Percentiles rank a stretch among this genome's conserved stretches.
Evolutionary conservation across 306 rosid species (phyloP).

Genomic region (Cajanus cajan): DNA sequence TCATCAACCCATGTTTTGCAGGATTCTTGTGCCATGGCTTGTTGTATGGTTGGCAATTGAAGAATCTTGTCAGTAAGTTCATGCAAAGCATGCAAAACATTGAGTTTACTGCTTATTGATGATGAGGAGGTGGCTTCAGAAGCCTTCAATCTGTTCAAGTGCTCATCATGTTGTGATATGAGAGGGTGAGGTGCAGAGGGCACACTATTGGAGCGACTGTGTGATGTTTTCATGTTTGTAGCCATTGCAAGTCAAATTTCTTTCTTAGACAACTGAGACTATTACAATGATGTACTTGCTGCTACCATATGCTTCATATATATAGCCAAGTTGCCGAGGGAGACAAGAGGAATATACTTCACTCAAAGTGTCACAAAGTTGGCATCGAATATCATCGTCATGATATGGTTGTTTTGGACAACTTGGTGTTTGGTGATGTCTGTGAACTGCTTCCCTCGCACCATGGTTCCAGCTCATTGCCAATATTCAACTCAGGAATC

Average conservation of each 20-base stretch:
- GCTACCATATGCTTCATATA: slow-evolving; percentile 19
- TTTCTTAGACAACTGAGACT: not conserved
- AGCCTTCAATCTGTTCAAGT: slow-evolving; percentile 24
- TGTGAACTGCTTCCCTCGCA: slow-evolving; percentile 22
- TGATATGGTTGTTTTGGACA: slow-evolving; percentile 18
- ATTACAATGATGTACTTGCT: not conserved
- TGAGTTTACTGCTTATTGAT: slow-evolving; percentile 17
- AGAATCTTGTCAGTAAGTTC: slow-evolving; percentile 25
- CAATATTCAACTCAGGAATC: slow-evolving; percentile 5
- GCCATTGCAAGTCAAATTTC: not conserved
- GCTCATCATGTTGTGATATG: slow-evolving; percentile 7
- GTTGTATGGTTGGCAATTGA: slow-evolving; percentile 18
- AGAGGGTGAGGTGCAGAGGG: slow-evolving; percentile 31
- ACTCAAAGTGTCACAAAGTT: slow-evolving; percentile 25
- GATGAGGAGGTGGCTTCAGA: slow-evolving; percentile 22
- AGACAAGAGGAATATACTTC: slow-evolving; percentile 38
- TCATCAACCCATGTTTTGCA: slow-evolving; percentile 14
- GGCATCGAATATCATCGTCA: slow-evolving; percentile 18
- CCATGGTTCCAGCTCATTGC: slow-evolving; percentile 33
- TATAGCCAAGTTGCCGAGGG: slow-evolving; percentile 12
- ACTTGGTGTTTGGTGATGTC: slow-evolving; percentile 16
- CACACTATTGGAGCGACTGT: slow-evolving; percentile 26
- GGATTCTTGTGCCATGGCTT: slow-evolving; percentile 22
- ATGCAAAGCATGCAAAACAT: slow-evolving; percentile 29
- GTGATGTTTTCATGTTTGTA: slow-evolving; percentile 19